Conservation (phyloP, 2,329 filamentous ascomycete genomes). For the Sporothrix euskadiensis region DNA sequence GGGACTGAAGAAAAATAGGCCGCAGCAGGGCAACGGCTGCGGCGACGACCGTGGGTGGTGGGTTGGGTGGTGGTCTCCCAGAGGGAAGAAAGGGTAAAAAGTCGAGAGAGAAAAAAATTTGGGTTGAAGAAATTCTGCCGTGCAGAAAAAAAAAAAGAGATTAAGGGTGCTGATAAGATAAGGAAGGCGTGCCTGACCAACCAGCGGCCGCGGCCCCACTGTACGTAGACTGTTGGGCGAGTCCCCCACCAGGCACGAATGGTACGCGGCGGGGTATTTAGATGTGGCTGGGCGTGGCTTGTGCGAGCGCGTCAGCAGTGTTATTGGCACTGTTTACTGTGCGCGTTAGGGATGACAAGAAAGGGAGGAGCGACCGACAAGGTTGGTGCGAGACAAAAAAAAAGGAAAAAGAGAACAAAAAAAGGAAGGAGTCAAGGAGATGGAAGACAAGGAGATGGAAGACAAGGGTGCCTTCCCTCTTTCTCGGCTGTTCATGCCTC, state of each 20-base stretch:
- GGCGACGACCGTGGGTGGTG: slow-evolving; percentile 5
- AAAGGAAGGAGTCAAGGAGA: neutral
- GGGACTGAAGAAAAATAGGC: slow-evolving; percentile 10
- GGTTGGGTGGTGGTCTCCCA: slow-evolving; percentile 2
- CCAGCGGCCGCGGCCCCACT: neutral
- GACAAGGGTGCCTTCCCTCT: neutral
- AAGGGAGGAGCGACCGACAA: neutral
- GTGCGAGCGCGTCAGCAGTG: neutral
- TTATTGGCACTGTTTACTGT: neutral
- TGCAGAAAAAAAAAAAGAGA: slow-evolving; percentile 20
- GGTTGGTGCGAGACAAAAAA: neutral
- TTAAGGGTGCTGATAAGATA: slow-evolving; percentile 22
- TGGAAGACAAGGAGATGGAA: neutral
- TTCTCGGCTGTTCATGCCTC: neutral
- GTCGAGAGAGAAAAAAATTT: slow-evolving; percentile 1
- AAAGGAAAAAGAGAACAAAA: neutral
- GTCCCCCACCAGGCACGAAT: neutral
- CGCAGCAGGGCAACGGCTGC: slow-evolving; percentile 2
- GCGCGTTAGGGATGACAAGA: neutral
- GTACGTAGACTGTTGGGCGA: too few relatives aligned
- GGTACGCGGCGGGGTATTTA: slow-evolving; percentile 7
- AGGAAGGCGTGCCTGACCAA: slow-evolving; percentile 10
- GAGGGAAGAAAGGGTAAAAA: neutral
- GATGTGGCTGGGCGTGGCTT: slow-evolving; percentile 8
- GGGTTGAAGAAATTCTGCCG: slow-evolving; percentile 26